Evolutionary conservation across 2,329 filamentous ascomycete species (phyloP).

Genomic region (Diaporthe ampelina): DNA sequence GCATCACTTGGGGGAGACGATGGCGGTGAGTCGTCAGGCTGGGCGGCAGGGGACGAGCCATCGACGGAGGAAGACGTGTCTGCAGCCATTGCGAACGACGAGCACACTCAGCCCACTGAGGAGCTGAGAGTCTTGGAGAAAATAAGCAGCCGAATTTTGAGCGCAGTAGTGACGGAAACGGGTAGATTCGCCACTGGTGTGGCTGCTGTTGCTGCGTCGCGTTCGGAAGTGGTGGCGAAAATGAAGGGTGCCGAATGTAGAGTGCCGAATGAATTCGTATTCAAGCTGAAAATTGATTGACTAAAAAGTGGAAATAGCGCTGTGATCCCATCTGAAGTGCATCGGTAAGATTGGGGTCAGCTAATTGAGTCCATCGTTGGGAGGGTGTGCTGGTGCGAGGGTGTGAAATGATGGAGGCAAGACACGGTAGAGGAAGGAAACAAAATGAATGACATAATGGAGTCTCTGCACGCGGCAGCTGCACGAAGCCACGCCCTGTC

Average conservation of each 20-base stretch:
- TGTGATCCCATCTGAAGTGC: not conserved
- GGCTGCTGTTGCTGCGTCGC: not conserved
- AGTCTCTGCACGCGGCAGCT: not conserved
- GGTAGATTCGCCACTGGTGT: constrained; percentile 18
- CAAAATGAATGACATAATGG: constrained; percentile 37
- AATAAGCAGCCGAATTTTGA: not conserved
- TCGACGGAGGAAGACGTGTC: constrained; percentile 21
- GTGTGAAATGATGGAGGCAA: not conserved
- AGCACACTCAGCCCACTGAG: not conserved
- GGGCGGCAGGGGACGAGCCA: constrained; percentile 11
- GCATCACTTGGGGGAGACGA: constrained; percentile 54
- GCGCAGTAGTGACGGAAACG: not conserved
- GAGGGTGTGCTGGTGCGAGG: not conserved
- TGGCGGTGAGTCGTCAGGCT: constrained; percentile 50
- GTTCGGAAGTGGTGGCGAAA: not conserved
- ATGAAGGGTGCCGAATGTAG: not conserved
- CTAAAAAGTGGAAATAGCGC: not conserved
- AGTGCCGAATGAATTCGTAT: not conserved
- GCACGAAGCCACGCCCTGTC: constrained; percentile 1
- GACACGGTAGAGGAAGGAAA: not conserved
- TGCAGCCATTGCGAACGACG: constrained; percentile 30
- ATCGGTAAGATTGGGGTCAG: not conserved
- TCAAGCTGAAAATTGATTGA: not conserved
- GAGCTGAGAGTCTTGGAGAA: not conserved
- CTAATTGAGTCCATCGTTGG: constrained; percentile 10